These are phyloP conservation scores for Pochonia chlamydosporia DNA, from an alignment of 2,329 filamentous ascomycete species.

Conservation along the genomic window DNA sequence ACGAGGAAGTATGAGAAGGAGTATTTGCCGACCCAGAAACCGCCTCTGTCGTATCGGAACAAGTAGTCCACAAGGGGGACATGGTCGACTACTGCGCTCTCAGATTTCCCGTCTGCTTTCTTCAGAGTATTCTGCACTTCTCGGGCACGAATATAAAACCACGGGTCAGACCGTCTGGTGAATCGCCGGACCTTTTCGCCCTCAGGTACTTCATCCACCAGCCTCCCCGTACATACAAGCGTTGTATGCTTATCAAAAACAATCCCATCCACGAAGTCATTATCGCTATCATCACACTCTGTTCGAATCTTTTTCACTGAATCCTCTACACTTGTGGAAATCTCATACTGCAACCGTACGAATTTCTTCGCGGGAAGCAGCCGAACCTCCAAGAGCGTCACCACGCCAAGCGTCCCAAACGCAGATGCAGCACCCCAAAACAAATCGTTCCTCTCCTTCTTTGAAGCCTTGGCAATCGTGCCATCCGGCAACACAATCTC, in stretches of 20 bases:
- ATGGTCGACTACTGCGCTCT: constrained; percentile 37
- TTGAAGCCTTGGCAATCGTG: constrained; percentile 47
- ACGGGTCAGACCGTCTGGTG: constrained; percentile 56
- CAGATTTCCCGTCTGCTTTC: constrained; percentile 3
- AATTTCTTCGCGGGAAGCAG: constrained; percentile 48
- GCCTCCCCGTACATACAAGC: constrained; percentile 55
- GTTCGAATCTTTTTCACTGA: constrained; percentile 38
- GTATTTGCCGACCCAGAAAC: constrained; percentile 60
- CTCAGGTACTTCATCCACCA: constrained; percentile 41
- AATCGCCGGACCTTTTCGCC: constrained; percentile 38
- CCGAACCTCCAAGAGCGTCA: constrained; percentile 57
- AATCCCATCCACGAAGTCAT: constrained; percentile 66
- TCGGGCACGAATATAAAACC: constrained; percentile 67
- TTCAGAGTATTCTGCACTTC: constrained; percentile 26
- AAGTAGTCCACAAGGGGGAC: constrained; percentile 61
- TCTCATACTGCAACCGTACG: constrained; percentile 53
- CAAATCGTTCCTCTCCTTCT: constrained; percentile 49
- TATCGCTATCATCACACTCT: constrained; percentile 29
- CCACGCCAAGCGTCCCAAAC: constrained; percentile 61
- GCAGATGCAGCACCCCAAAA: constrained; percentile 61
- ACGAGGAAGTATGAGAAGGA: constrained; percentile 59
- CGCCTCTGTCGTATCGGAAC: constrained; percentile 65
- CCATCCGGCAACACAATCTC: constrained; percentile 62
- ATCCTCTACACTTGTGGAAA: constrained; percentile 32
- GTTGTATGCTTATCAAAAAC: constrained; percentile 50